Evolutionary conservation across 768 basidiomycete species (phyloP), one percentile per base, ranked within the genome.

Genomic region (Roridomyces roridus): DNA sequence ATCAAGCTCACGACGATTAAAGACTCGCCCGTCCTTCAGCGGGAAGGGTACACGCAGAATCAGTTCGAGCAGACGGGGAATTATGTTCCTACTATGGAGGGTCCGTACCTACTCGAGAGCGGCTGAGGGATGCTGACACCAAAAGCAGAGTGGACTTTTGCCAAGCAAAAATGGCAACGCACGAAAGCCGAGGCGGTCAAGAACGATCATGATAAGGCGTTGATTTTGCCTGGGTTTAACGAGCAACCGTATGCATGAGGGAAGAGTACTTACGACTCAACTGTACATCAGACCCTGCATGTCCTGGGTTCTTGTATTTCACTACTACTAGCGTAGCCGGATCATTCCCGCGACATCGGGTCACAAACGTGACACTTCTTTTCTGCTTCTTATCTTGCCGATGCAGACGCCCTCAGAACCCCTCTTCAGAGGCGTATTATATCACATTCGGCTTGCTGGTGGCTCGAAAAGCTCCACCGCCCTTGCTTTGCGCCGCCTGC

Each of bases 161-260:
- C 54, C 8, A 55, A 55, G 28, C 54, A 55, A 23, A 55, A 55
- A 36, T 55, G 54, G 54, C 54, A 55, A 31, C 47, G 54, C 23
- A 55, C 54, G 20, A 48, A 40, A 25, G 15, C 29, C 18, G 3
- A 34, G 23, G 18, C 46, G 26, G n/a, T 17, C 28, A 48, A 17
- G 17, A 46, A 46, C 29, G 36, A 34, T 31, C 29, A 31, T 31
- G 29, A 31, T 31, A 31, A 7, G 14, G 29, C 29, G 29, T 7
- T 14, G 11, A 48, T 55, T 15, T 18, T 55, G n/a, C 54, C 54
- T 8, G 54, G 54, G 26, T 55, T 55, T 37, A 24, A 47, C 21
- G 54, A 55, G 34, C 17, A 48, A 20, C 45, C 34, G 8, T 55
- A 55, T 49, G 46, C 46, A 12, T 55, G 45, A 35, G 24, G 8